Conservation (phyloP, 768 basidiomycete species). For the Panaeolus papilionaceus region DNA sequence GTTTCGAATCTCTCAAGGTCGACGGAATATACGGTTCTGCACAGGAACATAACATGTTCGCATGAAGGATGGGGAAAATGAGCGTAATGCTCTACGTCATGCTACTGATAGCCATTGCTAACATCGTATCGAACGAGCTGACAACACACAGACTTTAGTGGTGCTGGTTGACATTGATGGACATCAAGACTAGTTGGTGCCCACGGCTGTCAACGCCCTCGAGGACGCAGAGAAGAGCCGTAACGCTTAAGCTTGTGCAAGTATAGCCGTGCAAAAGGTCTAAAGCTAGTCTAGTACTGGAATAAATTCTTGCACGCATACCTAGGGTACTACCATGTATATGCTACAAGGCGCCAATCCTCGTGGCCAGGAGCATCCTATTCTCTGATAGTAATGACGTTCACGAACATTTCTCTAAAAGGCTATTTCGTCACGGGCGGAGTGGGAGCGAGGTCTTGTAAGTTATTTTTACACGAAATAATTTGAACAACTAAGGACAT, state of each 20-base stretch:
- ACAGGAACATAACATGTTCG: not conserved
- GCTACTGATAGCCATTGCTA: not conserved
- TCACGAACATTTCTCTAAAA: not conserved
- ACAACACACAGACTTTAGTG: not conserved
- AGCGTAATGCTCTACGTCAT: slow-evolving; percentile 8
- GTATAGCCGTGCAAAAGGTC: too few relatives aligned
- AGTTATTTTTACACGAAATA: not conserved
- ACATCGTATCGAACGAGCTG: not conserved
- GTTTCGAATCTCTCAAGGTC: not conserved
- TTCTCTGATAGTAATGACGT: not conserved
- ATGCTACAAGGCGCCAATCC: not conserved
- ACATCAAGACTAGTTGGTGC: not conserved
- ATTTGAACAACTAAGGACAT: not conserved
- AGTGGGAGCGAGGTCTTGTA: slow-evolving; percentile 1
- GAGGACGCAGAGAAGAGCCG: not conserved
- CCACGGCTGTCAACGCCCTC: not conserved
- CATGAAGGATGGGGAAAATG: not conserved
- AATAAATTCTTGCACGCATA: too few relatives aligned
- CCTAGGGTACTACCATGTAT: too few relatives aligned
- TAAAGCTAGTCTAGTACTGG: too few relatives aligned
- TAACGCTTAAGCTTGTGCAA: too few relatives aligned
- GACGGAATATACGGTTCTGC: not conserved
- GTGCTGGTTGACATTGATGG: not conserved
- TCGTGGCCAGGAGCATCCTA: not conserved
- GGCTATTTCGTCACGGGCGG: slow-evolving; percentile 7